phyloP scores from a whole-genome alignment of 441 rosid species.

The Macaranga tanarius region DNA sequence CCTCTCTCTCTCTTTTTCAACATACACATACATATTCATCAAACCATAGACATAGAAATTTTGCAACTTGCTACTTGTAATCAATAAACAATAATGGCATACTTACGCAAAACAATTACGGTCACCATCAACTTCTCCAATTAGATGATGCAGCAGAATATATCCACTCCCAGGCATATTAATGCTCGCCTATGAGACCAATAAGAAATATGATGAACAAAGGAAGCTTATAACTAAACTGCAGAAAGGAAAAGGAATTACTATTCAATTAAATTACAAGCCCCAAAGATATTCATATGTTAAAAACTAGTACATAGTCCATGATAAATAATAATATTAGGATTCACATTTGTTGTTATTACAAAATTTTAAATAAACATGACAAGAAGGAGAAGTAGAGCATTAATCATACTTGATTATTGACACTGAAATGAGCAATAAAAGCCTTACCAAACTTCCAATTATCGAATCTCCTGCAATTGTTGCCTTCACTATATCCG shows the following conservation, averaged over 20 bases:
- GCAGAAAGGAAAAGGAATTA: not conserved
- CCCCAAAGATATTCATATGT: not conserved
- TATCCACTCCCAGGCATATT: slow-evolving; percentile 91
- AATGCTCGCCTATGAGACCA: slow-evolving; percentile 49
- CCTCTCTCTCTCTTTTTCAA: not conserved
- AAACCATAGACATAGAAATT: not conserved
- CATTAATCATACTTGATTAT: not conserved
- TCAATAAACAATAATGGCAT: slow-evolving; percentile 16
- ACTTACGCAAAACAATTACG: slow-evolving; percentile 88
- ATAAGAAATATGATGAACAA: not conserved
- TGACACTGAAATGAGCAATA: not conserved
- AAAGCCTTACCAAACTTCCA: slow-evolving; percentile 60
- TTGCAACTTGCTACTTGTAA: slow-evolving; percentile 21
- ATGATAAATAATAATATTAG: not conserved
- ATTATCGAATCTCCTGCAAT: slow-evolving; percentile 93
- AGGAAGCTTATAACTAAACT: slow-evolving; percentile 8
- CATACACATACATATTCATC: too few relatives aligned
- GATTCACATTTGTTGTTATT: not conserved
- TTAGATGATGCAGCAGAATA: slow-evolving; percentile 91
- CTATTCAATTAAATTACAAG: not conserved
- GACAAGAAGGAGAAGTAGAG: not conserved
- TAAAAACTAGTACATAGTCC: not conserved
- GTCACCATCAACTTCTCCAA: slow-evolving; percentile 92
- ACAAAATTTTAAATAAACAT: not conserved
- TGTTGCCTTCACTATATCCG: slow-evolving; percentile 81